Conservation (phyloP, 192 early-diverging fungal species). For the Rhizoclosmatium globosum region DNA sequence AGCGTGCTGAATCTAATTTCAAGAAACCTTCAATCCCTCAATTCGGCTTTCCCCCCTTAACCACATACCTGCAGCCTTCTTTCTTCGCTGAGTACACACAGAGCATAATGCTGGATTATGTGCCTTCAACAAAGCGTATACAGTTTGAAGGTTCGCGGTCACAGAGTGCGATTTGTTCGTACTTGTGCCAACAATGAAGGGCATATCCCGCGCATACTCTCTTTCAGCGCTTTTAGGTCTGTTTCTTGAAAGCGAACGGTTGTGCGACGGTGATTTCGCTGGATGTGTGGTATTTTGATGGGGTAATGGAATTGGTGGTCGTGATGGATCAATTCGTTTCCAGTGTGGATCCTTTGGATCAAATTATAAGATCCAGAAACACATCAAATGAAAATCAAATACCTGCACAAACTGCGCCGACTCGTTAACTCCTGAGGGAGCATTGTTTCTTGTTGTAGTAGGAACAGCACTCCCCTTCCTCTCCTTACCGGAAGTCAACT, state of each 20-base stretch:
- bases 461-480: background rate
- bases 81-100: constrained; percentile 49
- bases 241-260: constrained; percentile 17
- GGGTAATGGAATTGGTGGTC: background rate
- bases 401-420: constrained; percentile 1
- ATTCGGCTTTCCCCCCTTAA: background rate
- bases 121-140: constrained; percentile 63
- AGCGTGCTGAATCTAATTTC: background rate
- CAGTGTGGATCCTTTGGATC: constrained; percentile 22
- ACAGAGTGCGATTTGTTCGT: constrained; percentile 65
- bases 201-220: constrained; percentile 56
- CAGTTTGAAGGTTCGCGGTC: constrained; percentile 65
- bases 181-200: constrained; percentile 64
- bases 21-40: too few relatives aligned
- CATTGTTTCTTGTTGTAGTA: background rate
- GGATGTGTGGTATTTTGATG: background rate
- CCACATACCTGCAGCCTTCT: constrained; percentile 2
- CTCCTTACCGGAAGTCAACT: background rate
- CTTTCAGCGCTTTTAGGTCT: background rate
- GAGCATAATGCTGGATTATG: constrained; percentile 67
- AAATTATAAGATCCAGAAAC: background rate
- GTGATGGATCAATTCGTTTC: constrained; percentile 29
- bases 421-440: background rate
- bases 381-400: background rate
- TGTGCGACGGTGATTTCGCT: constrained; percentile 1